A percentile compares a stretch with the other conserved stretches of the same genome.
Conservation (phyloP, 1,139 yeast species). For the Debaryomycetaceae sp. region DNA sequence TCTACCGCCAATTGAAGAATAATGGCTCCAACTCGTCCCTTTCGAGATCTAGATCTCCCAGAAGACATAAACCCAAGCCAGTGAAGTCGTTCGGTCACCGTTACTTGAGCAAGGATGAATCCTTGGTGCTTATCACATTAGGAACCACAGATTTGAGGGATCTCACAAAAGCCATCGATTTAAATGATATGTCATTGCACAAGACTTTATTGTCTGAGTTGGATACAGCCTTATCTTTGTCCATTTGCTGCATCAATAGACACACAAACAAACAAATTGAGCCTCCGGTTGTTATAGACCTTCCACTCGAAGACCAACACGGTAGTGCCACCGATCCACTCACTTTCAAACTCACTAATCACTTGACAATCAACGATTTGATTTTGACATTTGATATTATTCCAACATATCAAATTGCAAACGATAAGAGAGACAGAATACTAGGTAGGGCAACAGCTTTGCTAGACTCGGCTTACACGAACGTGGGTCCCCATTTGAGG, state of each 20-base stretch:
- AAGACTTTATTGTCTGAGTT: slow-evolving; percentile 77
- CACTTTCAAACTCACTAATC: slow-evolving; percentile 59
- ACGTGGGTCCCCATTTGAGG: slow-evolving; percentile 67
- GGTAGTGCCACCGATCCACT: slow-evolving; percentile 82
- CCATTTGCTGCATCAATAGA: slow-evolving; percentile 54
- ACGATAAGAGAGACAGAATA: slow-evolving; percentile 38
- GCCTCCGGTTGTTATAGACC: slow-evolving; percentile 69
- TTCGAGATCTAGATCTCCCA: slow-evolving; percentile 30
- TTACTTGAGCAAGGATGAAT: slow-evolving; percentile 60
- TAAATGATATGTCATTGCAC: slow-evolving; percentile 70
- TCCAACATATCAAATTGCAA: slow-evolving; percentile 70
- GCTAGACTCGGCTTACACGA: slow-evolving; percentile 59
- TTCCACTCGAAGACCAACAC: slow-evolving; percentile 79
- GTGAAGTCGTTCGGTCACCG: slow-evolving; percentile 87
- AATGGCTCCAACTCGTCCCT: slow-evolving; percentile 8
- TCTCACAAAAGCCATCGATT: slow-evolving; percentile 56
- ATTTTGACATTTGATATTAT: slow-evolving; percentile 78
- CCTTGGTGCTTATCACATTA: slow-evolving; percentile 70
- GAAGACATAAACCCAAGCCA: slow-evolving; percentile 35
- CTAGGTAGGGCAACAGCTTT: slow-evolving; percentile 87
- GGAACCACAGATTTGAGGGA: slow-evolving; percentile 83
- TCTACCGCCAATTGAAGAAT: slow-evolving; percentile 38
- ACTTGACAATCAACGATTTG: slow-evolving; percentile 51
- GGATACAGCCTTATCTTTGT: slow-evolving; percentile 82
- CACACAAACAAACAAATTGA: slow-evolving; percentile 45